phyloP scores from a whole-genome alignment of 805 yeast genomes.

The Candida taoyuanica region DNA sequence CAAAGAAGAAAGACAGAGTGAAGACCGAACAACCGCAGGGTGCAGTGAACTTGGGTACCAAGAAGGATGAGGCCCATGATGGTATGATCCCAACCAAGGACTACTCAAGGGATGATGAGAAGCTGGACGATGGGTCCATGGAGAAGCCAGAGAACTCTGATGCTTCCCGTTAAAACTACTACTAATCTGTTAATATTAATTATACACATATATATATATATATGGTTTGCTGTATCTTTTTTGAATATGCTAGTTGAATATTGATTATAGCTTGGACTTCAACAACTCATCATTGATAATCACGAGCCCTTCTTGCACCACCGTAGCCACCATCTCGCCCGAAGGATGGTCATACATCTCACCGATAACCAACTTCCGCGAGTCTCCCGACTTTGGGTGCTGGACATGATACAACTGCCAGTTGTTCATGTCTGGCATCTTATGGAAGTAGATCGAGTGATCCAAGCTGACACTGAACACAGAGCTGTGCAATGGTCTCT shows the following conservation, averaged over 20 bases:
- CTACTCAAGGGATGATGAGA: not conserved
- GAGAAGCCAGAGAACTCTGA: constrained; percentile 8
- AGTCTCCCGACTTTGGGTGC: constrained; percentile 45
- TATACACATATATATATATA: no score
- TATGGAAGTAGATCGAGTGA: constrained; percentile 64
- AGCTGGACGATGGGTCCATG: constrained; percentile 1
- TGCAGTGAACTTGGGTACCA: constrained; percentile 11
- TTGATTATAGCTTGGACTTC: constrained; percentile 5
- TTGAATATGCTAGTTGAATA: no score
- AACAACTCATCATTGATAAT: constrained; percentile 19
- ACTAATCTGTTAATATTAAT: no score
- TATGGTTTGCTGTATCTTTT: no score
- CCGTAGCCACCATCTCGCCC: constrained; percentile 49
- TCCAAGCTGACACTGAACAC: constrained; percentile 58
- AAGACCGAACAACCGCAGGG: constrained; percentile 10
- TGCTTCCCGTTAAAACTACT: constrained; percentile 7
- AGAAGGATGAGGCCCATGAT: constrained; percentile 1
- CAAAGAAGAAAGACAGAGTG: constrained; percentile 42
- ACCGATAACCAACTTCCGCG: constrained; percentile 52
- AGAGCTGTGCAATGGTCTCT: constrained; percentile 41
- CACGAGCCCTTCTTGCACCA: constrained; percentile 62
- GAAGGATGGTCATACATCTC: constrained; percentile 41
- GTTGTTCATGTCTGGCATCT: constrained; percentile 40
- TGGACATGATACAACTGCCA: constrained; percentile 49
- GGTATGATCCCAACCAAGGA: not conserved